These are phyloP conservation scores for Nothopassalora personata DNA, from an alignment of 2,329 filamentous ascomycete genomes.

Conservation along the genomic window DNA sequence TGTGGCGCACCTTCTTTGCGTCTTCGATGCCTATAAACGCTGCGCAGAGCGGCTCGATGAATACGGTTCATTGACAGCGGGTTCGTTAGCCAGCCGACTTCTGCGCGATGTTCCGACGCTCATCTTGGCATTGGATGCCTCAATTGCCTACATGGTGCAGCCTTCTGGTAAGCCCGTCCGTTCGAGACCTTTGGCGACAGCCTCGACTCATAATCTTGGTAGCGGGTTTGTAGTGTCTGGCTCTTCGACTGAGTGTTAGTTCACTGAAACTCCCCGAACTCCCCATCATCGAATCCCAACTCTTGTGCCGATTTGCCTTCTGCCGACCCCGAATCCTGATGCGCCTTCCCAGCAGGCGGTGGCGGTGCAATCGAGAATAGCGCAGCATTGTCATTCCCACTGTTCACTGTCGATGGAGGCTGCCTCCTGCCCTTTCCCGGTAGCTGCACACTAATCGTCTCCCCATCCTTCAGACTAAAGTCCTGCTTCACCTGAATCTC, in stretches of 20 bases:
- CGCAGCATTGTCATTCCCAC: conserved; percentile 40
- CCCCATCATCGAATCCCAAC: conserved; percentile 78
- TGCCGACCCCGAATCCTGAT: conserved; percentile 53
- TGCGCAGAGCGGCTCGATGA: too few relatives aligned
- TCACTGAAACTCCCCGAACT: conserved; percentile 76
- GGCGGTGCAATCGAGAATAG: conserved; percentile 73
- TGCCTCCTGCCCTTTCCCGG: conserved; percentile 51
- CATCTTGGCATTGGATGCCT: too few relatives aligned
- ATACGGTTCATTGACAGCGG: too few relatives aligned
- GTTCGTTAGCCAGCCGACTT: too few relatives aligned
- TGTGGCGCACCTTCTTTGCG: too few relatives aligned
- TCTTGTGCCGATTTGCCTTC: conserved; percentile 47
- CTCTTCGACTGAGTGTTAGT: background rate
- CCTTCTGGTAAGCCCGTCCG: too few relatives aligned
- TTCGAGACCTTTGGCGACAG: too few relatives aligned
- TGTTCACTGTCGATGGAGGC: conserved; percentile 32
- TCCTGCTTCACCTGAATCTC: conserved; percentile 59
- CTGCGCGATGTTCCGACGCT: too few relatives aligned
- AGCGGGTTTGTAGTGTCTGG: too few relatives aligned
- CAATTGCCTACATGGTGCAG: too few relatives aligned
- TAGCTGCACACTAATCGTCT: conserved; percentile 80
- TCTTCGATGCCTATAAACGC: too few relatives aligned
- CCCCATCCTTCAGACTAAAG: conserved; percentile 80
- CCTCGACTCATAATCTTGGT: too few relatives aligned
- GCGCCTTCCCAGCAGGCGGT: conserved; percentile 48